Conservation (phyloP, 192 early-diverging fungal genomes). For the Martensiomyces pterosporus region DNA sequence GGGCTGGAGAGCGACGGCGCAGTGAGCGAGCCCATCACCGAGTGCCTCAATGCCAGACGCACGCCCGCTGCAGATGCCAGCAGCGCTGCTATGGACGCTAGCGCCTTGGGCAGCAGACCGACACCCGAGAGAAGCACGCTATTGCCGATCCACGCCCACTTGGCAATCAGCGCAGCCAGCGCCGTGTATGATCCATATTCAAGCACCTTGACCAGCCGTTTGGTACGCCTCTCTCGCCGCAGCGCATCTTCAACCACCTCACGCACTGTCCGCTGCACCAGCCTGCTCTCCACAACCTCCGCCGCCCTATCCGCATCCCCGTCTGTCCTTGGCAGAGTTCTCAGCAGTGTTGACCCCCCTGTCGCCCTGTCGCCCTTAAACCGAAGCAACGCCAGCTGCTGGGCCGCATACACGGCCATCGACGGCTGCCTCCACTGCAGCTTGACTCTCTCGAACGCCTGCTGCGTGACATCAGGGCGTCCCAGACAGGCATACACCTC, state of each 20-base stretch:
- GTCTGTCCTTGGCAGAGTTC: neutral
- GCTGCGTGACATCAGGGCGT: constrained; percentile 37
- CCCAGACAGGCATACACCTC: constrained; percentile 39
- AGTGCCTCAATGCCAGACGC: constrained; percentile 18
- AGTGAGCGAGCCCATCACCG: constrained; percentile 28
- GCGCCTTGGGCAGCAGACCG: neutral
- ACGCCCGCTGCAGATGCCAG: constrained; percentile 1
- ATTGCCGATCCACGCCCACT: constrained; percentile 18
- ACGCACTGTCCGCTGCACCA: constrained; percentile 3
- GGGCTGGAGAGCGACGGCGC: constrained; percentile 2
- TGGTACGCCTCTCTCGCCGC: constrained; percentile 13
- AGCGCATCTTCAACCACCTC: constrained; percentile 12
- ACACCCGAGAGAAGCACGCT: constrained; percentile 3
- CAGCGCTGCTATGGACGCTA: constrained; percentile 2
- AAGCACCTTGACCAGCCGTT: constrained; percentile 10
- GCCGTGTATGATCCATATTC: constrained; percentile 20
- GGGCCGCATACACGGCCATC: constrained; percentile 10
- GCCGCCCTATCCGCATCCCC: too few relatives aligned
- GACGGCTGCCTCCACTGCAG: constrained; percentile 20
- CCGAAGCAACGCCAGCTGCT: constrained; percentile 30
- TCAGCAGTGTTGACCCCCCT: neutral
- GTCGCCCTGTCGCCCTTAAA: constrained; percentile 6
- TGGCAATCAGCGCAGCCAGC: constrained; percentile 9
- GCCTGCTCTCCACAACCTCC: constrained; percentile 3
- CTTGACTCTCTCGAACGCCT: constrained; percentile 7